These are phyloP conservation scores for Coemansia sp. DNA, from an alignment of 192 early-diverging fungal species.

Conservation along the genomic window DNA sequence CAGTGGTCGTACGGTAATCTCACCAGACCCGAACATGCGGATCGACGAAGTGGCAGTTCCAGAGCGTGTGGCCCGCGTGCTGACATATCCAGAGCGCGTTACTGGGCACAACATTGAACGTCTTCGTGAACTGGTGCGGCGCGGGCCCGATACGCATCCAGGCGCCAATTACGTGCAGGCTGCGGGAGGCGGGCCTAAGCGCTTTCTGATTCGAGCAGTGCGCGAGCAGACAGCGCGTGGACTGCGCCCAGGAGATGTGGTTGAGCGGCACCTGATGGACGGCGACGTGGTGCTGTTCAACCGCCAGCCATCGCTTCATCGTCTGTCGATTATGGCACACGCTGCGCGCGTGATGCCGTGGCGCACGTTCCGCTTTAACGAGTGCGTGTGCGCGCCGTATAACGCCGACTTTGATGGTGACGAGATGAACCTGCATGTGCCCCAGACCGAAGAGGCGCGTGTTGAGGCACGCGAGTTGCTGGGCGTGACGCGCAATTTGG, in stretches of 20 bases:
- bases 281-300: constrained; percentile 98
- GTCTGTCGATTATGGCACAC: constrained; percentile 96
- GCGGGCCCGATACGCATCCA: constrained; percentile 87
- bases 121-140: constrained; percentile 71
- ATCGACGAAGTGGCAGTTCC: constrained; percentile 98
- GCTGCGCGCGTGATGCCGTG: constrained; percentile 87
- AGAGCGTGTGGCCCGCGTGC: constrained; percentile 79
- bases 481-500: constrained; percentile 95
- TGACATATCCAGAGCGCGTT: constrained; percentile 98
- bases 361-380: constrained; percentile 99
- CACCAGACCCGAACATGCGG: constrained; percentile 96
- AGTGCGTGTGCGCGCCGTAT: constrained; percentile 99
- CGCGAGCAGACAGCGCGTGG: constrained; percentile 67
- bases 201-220: constrained; percentile 73
- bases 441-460: constrained; percentile 98
- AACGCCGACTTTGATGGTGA: constrained; percentile 99
- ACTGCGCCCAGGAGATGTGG: constrained; percentile 84
- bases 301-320: constrained; percentile 97
- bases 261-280: constrained; percentile 92
- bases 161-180: constrained; percentile 86
- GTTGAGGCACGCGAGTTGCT: constrained; percentile 94
- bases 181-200: constrained; percentile 56
- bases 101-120: constrained; percentile 82
- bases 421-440: constrained; percentile 99
- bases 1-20: constrained; percentile 97